A percentile compares a stretch with the other conserved stretches of the same genome.
These are phyloP conservation scores for Elsinoe necatrix DNA, from an alignment of 2,329 filamentous ascomycete genomes.

Conservation along the genomic window DNA sequence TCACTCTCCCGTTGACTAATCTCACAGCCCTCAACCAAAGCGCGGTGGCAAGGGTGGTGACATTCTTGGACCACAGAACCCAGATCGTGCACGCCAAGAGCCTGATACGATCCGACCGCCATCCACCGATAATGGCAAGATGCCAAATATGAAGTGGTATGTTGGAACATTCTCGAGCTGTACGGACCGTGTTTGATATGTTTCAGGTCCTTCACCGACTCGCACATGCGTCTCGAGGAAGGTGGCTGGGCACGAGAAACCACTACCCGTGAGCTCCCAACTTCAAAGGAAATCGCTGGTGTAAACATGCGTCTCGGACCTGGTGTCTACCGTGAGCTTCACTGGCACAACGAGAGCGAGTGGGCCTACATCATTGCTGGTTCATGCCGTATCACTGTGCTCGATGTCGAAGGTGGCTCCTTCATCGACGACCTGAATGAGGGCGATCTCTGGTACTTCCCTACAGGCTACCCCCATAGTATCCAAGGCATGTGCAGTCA, in stretches of 20 bases:
- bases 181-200: not conserved
- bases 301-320: conserved; percentile 71
- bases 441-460: conserved; percentile 77
- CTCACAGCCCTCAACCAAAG: conserved; percentile 47
- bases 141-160: conserved; percentile 63
- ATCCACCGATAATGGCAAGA: conserved; percentile 61
- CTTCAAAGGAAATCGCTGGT: conserved; percentile 61
- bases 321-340: conserved; percentile 66
- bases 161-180: conserved; percentile 23
- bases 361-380: conserved; percentile 49
- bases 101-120: conserved; percentile 65
- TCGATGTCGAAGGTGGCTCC: conserved; percentile 66
- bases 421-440: conserved; percentile 69
- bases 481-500: conserved; percentile 56
- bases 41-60: conserved; percentile 57
- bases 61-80: conserved; percentile 62
- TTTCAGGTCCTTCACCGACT: conserved; percentile 36
- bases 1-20: not conserved
- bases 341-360: conserved; percentile 75
- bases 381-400: conserved; percentile 60
- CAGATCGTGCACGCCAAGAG: conserved; percentile 57
- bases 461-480: conserved; percentile 66
- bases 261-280: conserved; percentile 55
- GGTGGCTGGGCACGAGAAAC: conserved; percentile 71
- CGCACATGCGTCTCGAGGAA: conserved; percentile 49